phyloP scores from a whole-genome alignment of 2,329 filamentous ascomycete species.

The Lachnellula cervina region DNA sequence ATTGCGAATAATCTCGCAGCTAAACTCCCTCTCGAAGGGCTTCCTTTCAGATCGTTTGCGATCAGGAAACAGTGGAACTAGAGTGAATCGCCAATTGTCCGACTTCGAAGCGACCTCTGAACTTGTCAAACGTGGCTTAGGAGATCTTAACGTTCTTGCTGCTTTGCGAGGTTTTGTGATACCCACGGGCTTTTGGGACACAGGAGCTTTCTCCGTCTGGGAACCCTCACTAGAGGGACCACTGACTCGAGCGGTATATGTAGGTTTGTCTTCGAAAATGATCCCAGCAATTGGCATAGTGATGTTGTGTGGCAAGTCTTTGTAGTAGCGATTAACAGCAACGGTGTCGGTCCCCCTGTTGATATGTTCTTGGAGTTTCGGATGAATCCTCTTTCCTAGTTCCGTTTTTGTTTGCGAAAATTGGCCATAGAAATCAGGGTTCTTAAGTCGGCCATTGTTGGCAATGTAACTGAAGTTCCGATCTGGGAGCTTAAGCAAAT shows the following conservation, averaged over 20 bases:
- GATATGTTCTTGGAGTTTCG: constrained; percentile 18
- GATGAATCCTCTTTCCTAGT: constrained; percentile 13
- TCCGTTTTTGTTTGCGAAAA: background rate
- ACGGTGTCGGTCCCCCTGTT: constrained; percentile 21
- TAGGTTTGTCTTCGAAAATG: constrained; percentile 4
- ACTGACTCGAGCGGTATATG: background rate
- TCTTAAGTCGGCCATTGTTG: constrained; percentile 13
- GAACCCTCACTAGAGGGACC: background rate
- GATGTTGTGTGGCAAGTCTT: constrained; percentile 10
- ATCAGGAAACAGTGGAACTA: background rate
- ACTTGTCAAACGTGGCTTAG: background rate
- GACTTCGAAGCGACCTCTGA: background rate
- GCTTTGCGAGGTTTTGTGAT: background rate
- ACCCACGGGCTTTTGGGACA: background rate
- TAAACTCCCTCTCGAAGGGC: background rate
- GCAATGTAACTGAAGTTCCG: constrained; percentile 16
- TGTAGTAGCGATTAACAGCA: constrained; percentile 14
- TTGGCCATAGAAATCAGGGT: constrained; percentile 3
- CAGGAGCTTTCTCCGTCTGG: background rate
- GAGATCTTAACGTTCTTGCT: background rate
- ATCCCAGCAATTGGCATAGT: constrained; percentile 22
- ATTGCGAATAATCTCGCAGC: no score
- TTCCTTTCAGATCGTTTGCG: background rate
- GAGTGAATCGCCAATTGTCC: background rate
- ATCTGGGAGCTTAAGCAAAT: constrained; percentile 14